Percentiles rank a stretch among this genome's conserved stretches.
Conservation (phyloP, 2,329 filamentous ascomycete species). For the Escovopsis sp. region DNA sequence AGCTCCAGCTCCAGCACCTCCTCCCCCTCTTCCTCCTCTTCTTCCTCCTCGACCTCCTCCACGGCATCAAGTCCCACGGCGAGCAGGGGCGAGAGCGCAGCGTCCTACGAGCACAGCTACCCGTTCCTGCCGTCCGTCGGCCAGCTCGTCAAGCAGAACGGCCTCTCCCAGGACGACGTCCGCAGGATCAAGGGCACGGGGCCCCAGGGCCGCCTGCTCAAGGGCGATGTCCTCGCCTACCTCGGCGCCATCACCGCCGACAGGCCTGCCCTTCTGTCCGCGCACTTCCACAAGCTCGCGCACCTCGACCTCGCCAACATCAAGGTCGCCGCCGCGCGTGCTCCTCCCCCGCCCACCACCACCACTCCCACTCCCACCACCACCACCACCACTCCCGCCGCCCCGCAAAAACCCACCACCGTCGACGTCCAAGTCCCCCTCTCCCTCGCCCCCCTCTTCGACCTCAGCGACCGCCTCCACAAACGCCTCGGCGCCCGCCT, state of each 20-base stretch:
- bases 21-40: conserved; percentile 12
- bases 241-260: conserved; percentile 60
- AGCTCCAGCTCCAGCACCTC: conserved; percentile 13
- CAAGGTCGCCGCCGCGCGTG: conserved; percentile 51
- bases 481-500: conserved; percentile 63
- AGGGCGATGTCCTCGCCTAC: conserved; percentile 89
- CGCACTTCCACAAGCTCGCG: conserved; percentile 55
- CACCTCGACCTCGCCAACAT: conserved; percentile 94
- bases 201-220: conserved; percentile 74
- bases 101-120: conserved; percentile 49
- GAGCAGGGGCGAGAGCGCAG: conserved; percentile 23
- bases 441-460: conserved; percentile 62
- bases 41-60: conserved; percentile 10
- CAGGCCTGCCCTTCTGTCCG: conserved; percentile 55
- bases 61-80: conserved; percentile 13
- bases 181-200: conserved; percentile 76
- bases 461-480: conserved; percentile 68
- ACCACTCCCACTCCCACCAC: conserved; percentile 21
- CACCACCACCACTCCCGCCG: conserved; percentile 21
- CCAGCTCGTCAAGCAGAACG: conserved; percentile 65
- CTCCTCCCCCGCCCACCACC: conserved; percentile 21
- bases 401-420: conserved; percentile 28
- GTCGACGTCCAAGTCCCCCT: conserved; percentile 57
- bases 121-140: conserved; percentile 72
- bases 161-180: conserved; percentile 58